Evolutionary conservation across 441 rosid genomes (phyloP).

Genomic region (Capsella rubella): DNA sequence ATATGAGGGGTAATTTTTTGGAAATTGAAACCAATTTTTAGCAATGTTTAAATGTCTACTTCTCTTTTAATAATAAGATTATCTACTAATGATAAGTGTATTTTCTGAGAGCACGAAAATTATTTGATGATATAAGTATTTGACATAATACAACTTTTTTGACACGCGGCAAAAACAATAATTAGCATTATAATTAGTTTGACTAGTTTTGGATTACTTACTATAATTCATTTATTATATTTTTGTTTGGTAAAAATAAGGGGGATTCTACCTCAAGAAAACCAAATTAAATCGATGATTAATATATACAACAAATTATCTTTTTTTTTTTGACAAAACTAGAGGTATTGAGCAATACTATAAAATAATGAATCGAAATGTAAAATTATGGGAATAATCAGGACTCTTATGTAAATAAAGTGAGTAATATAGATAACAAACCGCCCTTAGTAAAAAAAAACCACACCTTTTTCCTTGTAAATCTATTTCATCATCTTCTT

Average conservation of each 20-base stretch:
- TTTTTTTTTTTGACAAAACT: not conserved
- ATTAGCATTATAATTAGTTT: not conserved
- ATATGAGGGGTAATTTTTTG: no score
- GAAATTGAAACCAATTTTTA: no score
- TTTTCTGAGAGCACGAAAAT: no score
- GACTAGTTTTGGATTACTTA: not conserved
- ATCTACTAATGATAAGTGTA: no score
- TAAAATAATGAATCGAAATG: not conserved
- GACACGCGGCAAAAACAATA: not conserved
- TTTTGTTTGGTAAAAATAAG: no score
- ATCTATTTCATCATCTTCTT: constrained; percentile 5
- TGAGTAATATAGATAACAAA: not conserved
- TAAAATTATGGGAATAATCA: not conserved
- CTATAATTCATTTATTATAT: not conserved
- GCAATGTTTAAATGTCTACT: no score
- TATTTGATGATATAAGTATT: no score
- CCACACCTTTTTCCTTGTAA: not conserved
- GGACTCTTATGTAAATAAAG: not conserved
- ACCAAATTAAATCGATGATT: not conserved
- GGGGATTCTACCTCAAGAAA: not conserved
- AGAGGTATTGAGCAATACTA: not conserved
- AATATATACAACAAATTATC: not conserved
- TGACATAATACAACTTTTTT: not conserved
- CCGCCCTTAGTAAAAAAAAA: not conserved
- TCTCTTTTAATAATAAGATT: no score